Evolutionary conservation across 2,329 filamentous ascomycete species (phyloP), one percentile per base, ranked within the genome.

Genomic region (Knoxdaviesia capensis): DNA sequence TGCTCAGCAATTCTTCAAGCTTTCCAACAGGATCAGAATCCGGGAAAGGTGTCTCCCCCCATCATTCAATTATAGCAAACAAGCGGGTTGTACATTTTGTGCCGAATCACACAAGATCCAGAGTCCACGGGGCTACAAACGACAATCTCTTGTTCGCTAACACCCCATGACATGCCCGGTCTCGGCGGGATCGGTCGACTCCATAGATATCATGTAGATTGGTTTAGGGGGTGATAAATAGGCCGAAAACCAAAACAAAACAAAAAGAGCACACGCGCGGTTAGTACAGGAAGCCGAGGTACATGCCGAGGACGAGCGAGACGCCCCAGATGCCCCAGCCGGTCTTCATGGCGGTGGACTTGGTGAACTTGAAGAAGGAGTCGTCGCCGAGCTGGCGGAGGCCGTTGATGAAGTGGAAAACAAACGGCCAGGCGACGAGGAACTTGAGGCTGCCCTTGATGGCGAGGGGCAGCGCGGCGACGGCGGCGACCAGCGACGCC

Each of bases 401-500:
- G 46, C 71, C 71, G 58, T 69, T 73, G 56, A 71, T 49, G 47
- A 59, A 54, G 61, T 76, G 71, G 60, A 66, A 75, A 43, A 63
- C 56, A 43, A 76, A 71, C n/a, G 71, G 71, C 65, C 71, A 76
- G 43, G 66, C 66, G 38, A 69, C 53, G 30, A 61, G 49, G 52
- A 71, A 63, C 64, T 76, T 76, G 58, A 70, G 41, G 31, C 53
- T 64, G 46, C 65, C 69, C 62, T 79, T 77, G 55, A 65, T 62
- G 43, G 69, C 63, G 7, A 75, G 58, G 20, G 80, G 71, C 30
- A 80, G 58, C 5, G 63, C 62, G 29, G 68, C 74, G 34, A 74
- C 72, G 39, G 74, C 62, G 30, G 74, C 69, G 31, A 73, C 77
- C 6, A 82, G 54, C 39, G 73, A 65, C 41, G 66, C 63, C 44